Conservation (phyloP, 176 grass and related monocot species). For the Stipa capillata region DNA sequence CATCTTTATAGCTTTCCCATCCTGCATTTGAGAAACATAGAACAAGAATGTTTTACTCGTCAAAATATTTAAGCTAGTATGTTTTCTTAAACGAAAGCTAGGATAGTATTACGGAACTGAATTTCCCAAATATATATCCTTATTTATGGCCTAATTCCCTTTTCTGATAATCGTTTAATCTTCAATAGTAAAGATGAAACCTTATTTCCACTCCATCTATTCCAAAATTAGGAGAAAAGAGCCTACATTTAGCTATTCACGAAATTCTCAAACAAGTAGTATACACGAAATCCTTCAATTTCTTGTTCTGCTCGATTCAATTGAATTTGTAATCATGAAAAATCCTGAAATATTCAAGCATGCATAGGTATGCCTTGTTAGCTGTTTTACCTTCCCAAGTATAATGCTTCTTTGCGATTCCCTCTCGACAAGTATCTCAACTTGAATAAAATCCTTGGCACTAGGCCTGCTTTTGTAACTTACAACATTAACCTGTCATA, state of each 20-base stretch:
- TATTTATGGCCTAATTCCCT: not conserved
- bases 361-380: not conserved
- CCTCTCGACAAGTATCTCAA: constrained; percentile 92
- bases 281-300: not conserved
- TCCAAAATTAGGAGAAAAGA: not conserved
- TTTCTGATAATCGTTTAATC: not conserved
- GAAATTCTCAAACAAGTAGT: not conserved
- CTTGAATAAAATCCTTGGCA: constrained; percentile 95
- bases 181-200: not conserved
- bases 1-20: constrained; percentile 86
- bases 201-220: not conserved
- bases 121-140: not conserved
- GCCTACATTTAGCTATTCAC: not conserved
- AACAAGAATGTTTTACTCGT: not conserved
- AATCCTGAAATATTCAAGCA: not conserved
- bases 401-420: constrained; percentile 87
- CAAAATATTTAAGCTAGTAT: not conserved
- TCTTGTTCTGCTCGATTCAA: not conserved
- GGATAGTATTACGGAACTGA: not conserved
- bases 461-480: constrained; percentile 77
- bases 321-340: not conserved
- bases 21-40: constrained; percentile 24
- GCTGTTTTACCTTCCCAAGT: constrained; percentile 69
- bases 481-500: constrained; percentile 64
- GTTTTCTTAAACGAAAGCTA: too few species aligned